phyloP scores from a whole-genome alignment of 768 basidiomycete species.

The Imleria badia region DNA sequence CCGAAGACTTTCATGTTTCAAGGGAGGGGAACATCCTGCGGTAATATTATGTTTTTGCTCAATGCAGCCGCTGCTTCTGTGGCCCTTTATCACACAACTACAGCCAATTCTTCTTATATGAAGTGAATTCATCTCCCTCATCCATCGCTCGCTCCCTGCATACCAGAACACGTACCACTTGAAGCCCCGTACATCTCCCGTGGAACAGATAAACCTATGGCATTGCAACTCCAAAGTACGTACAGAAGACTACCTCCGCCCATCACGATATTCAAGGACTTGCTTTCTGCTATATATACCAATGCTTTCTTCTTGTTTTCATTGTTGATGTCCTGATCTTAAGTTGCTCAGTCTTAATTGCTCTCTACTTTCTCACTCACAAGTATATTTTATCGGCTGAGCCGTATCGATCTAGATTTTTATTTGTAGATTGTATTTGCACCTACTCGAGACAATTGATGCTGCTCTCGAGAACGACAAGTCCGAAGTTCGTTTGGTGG shows the following conservation, averaged over 20 bases:
- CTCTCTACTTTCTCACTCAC: neutral
- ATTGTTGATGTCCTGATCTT: slow-evolving; percentile 5
- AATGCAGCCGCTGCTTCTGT: neutral
- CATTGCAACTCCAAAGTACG: neutral
- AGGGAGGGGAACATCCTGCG: slow-evolving; percentile 17
- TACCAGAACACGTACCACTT: neutral
- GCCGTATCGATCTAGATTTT: slow-evolving; percentile 6
- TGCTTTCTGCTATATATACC: slow-evolving; percentile 12
- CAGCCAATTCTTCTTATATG: slow-evolving; percentile 3
- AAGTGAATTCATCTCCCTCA: slow-evolving; percentile 3
- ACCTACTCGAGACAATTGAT: neutral
- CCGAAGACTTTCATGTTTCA: slow-evolving; percentile 46
- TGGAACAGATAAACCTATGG: slow-evolving; percentile 4
- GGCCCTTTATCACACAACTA: neutral
- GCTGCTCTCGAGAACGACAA: neutral
- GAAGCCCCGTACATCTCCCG: neutral
- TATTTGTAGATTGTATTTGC: neutral
- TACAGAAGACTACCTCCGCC: slow-evolving; percentile 8
- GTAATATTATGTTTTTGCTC: slow-evolving; percentile 11
- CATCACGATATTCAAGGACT: slow-evolving; percentile 13
- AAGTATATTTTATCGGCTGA: slow-evolving; percentile 10
- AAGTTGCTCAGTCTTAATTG: neutral
- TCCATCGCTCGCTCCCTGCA: neutral
- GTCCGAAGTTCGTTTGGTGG: too few relatives aligned
- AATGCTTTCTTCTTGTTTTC: slow-evolving; percentile 15